Evolutionary conservation across 371 early-diverging fungal species (phyloP).

Genomic region (Apophysomyces variabilis): DNA sequence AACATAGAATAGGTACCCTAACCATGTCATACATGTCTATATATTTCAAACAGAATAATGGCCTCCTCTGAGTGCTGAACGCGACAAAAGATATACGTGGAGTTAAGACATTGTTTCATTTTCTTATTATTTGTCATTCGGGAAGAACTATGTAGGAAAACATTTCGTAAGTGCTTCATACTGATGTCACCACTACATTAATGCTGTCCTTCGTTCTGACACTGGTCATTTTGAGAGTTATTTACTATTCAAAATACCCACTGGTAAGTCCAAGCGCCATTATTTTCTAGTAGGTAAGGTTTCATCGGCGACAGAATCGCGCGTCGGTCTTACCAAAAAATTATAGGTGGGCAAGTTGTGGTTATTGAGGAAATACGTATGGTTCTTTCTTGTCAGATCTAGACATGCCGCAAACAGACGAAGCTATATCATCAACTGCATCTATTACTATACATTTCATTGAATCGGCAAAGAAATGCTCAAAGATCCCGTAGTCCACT

Average conservation of each 20-base stretch:
- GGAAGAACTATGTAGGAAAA: not conserved
- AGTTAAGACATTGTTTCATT: no score
- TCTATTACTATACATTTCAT: no score
- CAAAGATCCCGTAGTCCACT: no score
- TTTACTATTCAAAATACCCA: slow-evolving; percentile 34
- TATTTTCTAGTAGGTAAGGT: slow-evolving; percentile 31
- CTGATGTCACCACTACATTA: slow-evolving; percentile 1
- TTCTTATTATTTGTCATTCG: no score
- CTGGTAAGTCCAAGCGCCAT: slow-evolving; percentile 38
- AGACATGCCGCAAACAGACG: no score
- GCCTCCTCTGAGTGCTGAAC: no score
- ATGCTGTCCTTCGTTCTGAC: slow-evolving; percentile 21
- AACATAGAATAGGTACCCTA: no score
- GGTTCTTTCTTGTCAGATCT: not conserved
- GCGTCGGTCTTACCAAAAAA: slow-evolving; percentile 1
- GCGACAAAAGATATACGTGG: no score
- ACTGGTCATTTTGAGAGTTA: slow-evolving; percentile 36
- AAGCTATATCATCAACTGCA: no score
- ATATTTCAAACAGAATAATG: no score
- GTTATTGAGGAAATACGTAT: not conserved
- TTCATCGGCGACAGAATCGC: slow-evolving; percentile 1
- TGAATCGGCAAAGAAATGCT: no score
- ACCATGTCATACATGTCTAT: no score
- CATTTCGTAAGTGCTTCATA: slow-evolving; percentile 3
- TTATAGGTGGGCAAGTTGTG: slow-evolving; percentile 5